Evolutionary conservation across 306 rosid genomes (phyloP).

Genomic region (Benincasa hispida): DNA sequence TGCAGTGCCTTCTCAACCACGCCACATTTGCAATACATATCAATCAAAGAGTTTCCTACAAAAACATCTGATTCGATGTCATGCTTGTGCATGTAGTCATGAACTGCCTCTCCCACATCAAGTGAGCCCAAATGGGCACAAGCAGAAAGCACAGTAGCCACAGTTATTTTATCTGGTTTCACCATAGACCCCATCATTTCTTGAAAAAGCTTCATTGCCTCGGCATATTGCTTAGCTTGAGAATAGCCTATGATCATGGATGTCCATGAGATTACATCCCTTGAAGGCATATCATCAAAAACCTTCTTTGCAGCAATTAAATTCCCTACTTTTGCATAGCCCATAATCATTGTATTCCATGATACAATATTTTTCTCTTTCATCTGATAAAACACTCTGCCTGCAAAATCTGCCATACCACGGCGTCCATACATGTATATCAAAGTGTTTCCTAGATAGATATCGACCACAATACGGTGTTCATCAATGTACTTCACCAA

Average conservation of each 20-base stretch:
- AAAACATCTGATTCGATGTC: conserved; percentile 48
- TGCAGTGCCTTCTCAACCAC: conserved; percentile 55
- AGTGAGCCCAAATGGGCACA: conserved; percentile 86
- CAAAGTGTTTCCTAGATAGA: conserved; percentile 66
- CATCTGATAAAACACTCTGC: conserved; percentile 55
- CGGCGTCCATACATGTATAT: conserved; percentile 70
- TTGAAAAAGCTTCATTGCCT: conserved; percentile 57
- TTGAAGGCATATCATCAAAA: conserved; percentile 45
- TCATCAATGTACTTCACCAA: conserved; percentile 47
- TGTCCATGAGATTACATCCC: conserved; percentile 82
- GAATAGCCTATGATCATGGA: conserved; percentile 63
- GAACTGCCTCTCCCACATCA: conserved; percentile 62
- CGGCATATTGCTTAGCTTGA: conserved; percentile 43
- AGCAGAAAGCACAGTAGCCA: conserved; percentile 72
- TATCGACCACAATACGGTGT: conserved; percentile 32
- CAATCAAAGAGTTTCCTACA: conserved; percentile 66
- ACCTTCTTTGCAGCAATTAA: conserved; percentile 34
- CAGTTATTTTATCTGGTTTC: conserved; percentile 53
- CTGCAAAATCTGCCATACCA: conserved; percentile 35
- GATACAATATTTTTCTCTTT: conserved; percentile 46
- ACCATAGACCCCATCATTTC: conserved; percentile 73
- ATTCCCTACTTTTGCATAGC: conserved; percentile 42
- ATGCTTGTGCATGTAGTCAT: conserved; percentile 30
- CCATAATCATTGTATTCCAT: conserved; percentile 68
- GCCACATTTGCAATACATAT: conserved; percentile 89